A percentile compares a stretch with the other conserved stretches of the same genome.
Conservation (phyloP, 148 eudicot genomes). For the Rheum nobile region DNA sequence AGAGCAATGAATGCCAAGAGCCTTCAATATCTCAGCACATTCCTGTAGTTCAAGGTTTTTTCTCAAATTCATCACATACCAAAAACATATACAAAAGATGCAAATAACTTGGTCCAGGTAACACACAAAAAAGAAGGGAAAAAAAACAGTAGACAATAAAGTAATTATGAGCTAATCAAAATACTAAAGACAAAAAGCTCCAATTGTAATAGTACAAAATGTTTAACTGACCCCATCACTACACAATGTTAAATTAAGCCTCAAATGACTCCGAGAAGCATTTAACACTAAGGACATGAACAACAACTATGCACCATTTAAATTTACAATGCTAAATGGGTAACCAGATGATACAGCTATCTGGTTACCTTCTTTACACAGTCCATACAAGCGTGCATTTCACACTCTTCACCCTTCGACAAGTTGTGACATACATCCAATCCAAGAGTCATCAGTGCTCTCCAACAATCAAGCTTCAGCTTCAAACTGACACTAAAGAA, state of each 20-base stretch:
- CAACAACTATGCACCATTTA: slow-evolving; percentile 2
- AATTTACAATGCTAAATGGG: neutral
- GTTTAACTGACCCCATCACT: neutral
- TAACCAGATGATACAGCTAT: neutral
- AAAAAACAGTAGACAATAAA: neutral
- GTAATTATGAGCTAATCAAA: neutral
- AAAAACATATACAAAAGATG: neutral
- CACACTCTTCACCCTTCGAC: neutral
- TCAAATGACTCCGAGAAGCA: neutral
- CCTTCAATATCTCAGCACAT: neutral
- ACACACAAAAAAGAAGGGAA: neutral
- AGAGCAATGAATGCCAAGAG: neutral
- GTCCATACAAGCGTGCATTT: neutral
- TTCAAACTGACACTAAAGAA: neutral
- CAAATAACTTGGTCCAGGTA: neutral
- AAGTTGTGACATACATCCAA: neutral
- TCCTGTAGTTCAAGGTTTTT: neutral
- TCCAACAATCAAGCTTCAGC: neutral
- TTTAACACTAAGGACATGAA: slow-evolving; percentile 4
- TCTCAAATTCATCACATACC: neutral
- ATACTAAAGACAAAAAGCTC: neutral
- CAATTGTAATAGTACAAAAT: slow-evolving; percentile 1
- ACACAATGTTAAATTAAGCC: neutral
- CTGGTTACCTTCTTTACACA: neutral
- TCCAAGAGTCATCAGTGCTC: neutral